Percentiles rank a stretch among this genome's conserved stretches.
These are phyloP conservation scores for Wickerhamomyces sp. DNA, from an alignment of 1,139 yeast species.

Conservation along the genomic window DNA sequence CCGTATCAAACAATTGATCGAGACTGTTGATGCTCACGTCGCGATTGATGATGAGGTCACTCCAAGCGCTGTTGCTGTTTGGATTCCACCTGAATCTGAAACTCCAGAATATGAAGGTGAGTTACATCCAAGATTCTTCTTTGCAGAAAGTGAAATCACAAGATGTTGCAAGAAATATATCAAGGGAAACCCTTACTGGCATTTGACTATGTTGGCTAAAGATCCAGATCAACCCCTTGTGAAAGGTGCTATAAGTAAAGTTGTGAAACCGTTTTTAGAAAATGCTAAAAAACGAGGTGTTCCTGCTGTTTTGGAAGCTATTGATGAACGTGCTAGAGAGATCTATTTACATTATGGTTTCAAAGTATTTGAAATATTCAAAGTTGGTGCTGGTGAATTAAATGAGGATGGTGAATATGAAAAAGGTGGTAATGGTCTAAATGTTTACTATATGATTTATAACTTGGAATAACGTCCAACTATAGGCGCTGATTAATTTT, in stretches of 20 bases:
- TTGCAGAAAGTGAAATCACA: slow-evolving; percentile 8
- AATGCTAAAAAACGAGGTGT: slow-evolving; percentile 27
- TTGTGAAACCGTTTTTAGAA: slow-evolving; percentile 16
- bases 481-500: too few species aligned
- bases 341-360: slow-evolving; percentile 32
- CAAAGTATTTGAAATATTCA: slow-evolving; percentile 24
- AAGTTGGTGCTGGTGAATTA: slow-evolving; percentile 25
- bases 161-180: slow-evolving; percentile 3
- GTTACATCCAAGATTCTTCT: slow-evolving; percentile 7
- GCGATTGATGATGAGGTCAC: slow-evolving; percentile 1
- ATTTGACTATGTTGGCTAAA: slow-evolving; percentile 8
- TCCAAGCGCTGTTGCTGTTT: slow-evolving; percentile 6
- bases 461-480: slow-evolving; percentile 1
- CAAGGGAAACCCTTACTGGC: slow-evolving; percentile 5
- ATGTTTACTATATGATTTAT: slow-evolving; percentile 22
- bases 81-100: slow-evolving; percentile 7
- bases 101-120: slow-evolving; percentile 10
- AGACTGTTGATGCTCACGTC: slow-evolving; percentile 2
- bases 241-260: slow-evolving; percentile 13
- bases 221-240: slow-evolving; percentile 5
- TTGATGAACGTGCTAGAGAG: slow-evolving; percentile 27
- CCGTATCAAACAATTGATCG: slow-evolving; percentile 9
- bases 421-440: slow-evolving; percentile 17
- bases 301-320: slow-evolving; percentile 30
- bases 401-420: slow-evolving; percentile 14